Conservation (phyloP, 345 rosid genomes). For the Barbarea vulgaris region DNA sequence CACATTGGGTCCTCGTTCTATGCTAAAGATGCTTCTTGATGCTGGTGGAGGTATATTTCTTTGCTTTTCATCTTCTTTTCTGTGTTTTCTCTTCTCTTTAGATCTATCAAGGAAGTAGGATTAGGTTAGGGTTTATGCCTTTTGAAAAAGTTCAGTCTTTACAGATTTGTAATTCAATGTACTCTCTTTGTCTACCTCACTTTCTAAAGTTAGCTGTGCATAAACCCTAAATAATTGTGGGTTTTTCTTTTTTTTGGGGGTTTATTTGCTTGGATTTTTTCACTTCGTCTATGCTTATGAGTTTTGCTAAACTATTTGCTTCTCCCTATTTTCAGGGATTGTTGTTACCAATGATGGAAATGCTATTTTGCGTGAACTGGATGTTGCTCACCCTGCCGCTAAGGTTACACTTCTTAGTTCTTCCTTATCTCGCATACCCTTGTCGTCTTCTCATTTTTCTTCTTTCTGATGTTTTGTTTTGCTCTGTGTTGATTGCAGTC, state of each 20-base stretch:
- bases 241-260: background rate
- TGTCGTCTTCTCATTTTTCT: background rate
- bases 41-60: conserved; percentile 68
- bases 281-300: background rate
- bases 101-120: background rate
- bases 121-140: conserved; percentile 13
- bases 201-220: conserved; percentile 1
- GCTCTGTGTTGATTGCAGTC: conserved; percentile 54
- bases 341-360: conserved; percentile 96
- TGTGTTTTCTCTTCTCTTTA: conserved; percentile 10
- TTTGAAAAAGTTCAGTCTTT: background rate
- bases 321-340: conserved; percentile 54
- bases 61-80: background rate
- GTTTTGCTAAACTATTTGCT: conserved; percentile 4
- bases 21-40: conserved; percentile 97
- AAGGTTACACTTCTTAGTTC: conserved; percentile 50
- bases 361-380: conserved; percentile 89
- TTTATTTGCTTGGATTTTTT: background rate
- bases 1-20: conserved; percentile 94
- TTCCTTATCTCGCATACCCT: background rate
- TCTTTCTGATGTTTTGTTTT: background rate
- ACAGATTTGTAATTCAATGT: background rate
- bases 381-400: conserved; percentile 95
- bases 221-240: background rate
- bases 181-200: background rate